Evolutionary conservation across 1,139 yeast species (phyloP).

Genomic region (Blastobotrys indianensis): DNA sequence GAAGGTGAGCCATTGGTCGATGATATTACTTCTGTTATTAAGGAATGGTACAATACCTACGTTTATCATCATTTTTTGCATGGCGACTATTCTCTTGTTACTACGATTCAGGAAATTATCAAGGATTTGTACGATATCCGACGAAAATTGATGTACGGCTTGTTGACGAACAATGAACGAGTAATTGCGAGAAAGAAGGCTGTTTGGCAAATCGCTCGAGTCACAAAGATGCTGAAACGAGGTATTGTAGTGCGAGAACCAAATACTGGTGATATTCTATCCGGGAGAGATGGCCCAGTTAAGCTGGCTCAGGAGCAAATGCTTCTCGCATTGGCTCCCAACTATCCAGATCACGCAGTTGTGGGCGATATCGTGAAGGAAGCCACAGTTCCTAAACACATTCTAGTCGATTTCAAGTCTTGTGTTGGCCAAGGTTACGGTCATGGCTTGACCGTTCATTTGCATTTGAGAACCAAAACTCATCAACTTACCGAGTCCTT

Average conservation of each 20-base stretch:
- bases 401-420: constrained; percentile 72
- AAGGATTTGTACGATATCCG: constrained; percentile 59
- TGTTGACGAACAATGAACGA: constrained; percentile 57
- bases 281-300: constrained; percentile 45
- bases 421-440: constrained; percentile 51
- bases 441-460: constrained; percentile 64
- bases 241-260: constrained; percentile 78
- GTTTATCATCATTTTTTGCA: constrained; percentile 29
- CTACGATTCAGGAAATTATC: constrained; percentile 27
- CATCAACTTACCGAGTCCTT: constrained; percentile 75
- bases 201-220: constrained; percentile 54
- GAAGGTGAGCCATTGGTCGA: constrained; percentile 30
- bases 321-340: constrained; percentile 65
- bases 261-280: constrained; percentile 55
- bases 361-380: constrained; percentile 29
- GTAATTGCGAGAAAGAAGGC: constrained; percentile 53
- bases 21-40: constrained; percentile 31
- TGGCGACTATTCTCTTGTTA: constrained; percentile 36
- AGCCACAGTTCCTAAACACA: constrained; percentile 57
- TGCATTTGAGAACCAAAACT: constrained; percentile 62
- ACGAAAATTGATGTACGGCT: constrained; percentile 49
- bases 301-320: constrained; percentile 62
- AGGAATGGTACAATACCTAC: constrained; percentile 33
- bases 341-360: constrained; percentile 49
- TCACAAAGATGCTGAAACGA: constrained; percentile 58